phyloP scores from a whole-genome alignment of 352 stramenopile species.

The Globisporangium acanthophoron region DNA sequence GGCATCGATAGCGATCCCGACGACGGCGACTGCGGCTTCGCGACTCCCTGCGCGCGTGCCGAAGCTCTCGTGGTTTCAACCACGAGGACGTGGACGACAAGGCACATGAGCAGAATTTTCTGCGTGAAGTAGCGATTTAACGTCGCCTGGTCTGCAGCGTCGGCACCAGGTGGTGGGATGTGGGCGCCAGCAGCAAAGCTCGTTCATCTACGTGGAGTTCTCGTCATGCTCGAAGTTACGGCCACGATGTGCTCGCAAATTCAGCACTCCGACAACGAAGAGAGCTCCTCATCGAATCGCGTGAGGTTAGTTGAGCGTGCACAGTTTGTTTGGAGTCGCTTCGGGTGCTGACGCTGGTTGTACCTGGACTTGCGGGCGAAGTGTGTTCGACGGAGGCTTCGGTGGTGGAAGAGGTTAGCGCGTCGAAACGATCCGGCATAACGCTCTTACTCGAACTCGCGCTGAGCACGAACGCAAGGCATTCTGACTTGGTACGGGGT shows the following conservation, averaged over 20 bases:
- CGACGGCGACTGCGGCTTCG: conserved; percentile 41
- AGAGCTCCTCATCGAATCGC: conserved; percentile 43
- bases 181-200: conserved; percentile 72
- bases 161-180: conserved; percentile 47
- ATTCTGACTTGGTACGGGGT: conserved; percentile 72
- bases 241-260: conserved; percentile 61
- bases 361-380: conserved; percentile 60
- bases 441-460: conserved; percentile 74
- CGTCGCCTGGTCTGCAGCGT: conserved; percentile 56
- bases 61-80: conserved; percentile 71
- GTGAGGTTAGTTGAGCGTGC: conserved; percentile 76
- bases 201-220: conserved; percentile 60
- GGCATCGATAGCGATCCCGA: conserved; percentile 37
- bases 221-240: conserved; percentile 78
- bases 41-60: conserved; percentile 62
- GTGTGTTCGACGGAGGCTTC: conserved; percentile 71
- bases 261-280: conserved; percentile 47
- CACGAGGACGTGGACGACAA: conserved; percentile 83
- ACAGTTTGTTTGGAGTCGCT: conserved; percentile 73
- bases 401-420: conserved; percentile 29
- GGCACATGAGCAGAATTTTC: conserved; percentile 74
- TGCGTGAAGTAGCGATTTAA: conserved; percentile 84
- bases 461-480: conserved; percentile 60
- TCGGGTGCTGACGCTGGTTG: conserved; percentile 66
- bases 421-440: conserved; percentile 46